These are phyloP conservation scores for Pseudogymnoascus sp. DNA, from an alignment of 2,329 filamentous ascomycete species.

Conservation along the genomic window DNA sequence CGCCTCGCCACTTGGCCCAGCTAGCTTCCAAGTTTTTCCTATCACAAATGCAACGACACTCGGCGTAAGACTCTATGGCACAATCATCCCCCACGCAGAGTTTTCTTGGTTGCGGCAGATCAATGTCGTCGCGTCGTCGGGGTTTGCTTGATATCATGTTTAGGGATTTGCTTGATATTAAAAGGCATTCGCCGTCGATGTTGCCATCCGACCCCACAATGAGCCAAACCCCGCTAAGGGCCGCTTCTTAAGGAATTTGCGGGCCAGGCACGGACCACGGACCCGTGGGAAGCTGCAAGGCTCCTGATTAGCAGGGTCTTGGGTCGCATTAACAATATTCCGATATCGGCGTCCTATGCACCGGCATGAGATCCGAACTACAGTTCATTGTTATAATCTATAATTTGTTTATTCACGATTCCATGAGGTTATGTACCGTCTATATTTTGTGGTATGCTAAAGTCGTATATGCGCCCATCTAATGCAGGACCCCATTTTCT, in stretches of 20 bases:
- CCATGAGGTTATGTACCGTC: background rate
- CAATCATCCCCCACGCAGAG: constrained; percentile 1
- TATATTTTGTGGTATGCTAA: background rate
- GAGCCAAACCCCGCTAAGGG: background rate
- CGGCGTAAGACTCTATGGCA: background rate
- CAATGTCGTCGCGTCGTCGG: background rate
- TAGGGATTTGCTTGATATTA: background rate
- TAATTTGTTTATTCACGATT: background rate
- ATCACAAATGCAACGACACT: background rate
- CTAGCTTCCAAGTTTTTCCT: background rate
- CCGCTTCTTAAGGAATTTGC: background rate
- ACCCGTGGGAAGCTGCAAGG: background rate
- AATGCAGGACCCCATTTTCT: background rate
- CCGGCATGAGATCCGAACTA: background rate
- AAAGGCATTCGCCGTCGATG: constrained; percentile 2
- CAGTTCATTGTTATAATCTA: background rate
- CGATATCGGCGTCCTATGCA: background rate
- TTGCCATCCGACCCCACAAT: constrained; percentile 3
- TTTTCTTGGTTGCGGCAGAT: background rate
- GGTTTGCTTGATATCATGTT: background rate
- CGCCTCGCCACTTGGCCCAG: background rate
- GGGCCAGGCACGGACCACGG: background rate
- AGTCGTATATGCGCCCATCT: background rate
- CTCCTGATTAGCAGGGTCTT: background rate
- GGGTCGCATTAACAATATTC: background rate